Conservation (phyloP, 2,329 filamentous ascomycete species). For the Ceratocystis diversiconidia region DNA sequence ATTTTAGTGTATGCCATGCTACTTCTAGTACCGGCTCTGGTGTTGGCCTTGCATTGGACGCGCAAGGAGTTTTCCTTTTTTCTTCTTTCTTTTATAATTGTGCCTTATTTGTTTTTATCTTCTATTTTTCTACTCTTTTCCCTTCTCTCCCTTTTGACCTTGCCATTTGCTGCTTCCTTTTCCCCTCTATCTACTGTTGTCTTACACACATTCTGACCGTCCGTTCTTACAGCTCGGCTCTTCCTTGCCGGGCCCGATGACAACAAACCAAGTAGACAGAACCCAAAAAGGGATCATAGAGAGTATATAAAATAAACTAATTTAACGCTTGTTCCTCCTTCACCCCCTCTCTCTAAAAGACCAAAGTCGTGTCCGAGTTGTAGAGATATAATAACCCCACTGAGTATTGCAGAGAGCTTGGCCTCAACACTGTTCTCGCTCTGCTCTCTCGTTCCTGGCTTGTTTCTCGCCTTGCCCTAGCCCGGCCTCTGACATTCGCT, state of each 20-base stretch:
- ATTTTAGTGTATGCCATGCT: too few relatives aligned
- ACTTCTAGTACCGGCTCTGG: too few relatives aligned
- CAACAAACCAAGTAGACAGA: not conserved
- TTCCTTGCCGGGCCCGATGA: constrained; percentile 1
- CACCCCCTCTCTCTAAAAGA: not conserved
- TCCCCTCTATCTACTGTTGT: not conserved
- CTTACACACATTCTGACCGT: not conserved
- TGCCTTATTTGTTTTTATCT: not conserved
- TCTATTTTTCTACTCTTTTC: not conserved
- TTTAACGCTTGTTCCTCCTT: not conserved
- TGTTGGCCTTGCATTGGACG: too few relatives aligned
- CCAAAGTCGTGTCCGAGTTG: not conserved
- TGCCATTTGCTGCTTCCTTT: not conserved
- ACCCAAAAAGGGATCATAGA: not conserved
- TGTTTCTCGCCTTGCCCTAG: not conserved
- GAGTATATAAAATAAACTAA: not conserved
- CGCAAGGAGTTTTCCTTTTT: too few relatives aligned
- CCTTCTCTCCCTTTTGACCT: not conserved
- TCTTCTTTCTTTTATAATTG: not conserved
- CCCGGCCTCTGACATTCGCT: too few relatives aligned
- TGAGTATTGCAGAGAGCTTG: not conserved
- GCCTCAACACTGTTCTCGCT: not conserved
- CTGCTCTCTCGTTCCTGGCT: not conserved
- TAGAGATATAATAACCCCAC: not conserved
- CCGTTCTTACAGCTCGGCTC: not conserved